phyloP scores from a whole-genome alignment of 2,329 filamentous ascomycete genomes.

The Tolypocladium paradoxum region DNA sequence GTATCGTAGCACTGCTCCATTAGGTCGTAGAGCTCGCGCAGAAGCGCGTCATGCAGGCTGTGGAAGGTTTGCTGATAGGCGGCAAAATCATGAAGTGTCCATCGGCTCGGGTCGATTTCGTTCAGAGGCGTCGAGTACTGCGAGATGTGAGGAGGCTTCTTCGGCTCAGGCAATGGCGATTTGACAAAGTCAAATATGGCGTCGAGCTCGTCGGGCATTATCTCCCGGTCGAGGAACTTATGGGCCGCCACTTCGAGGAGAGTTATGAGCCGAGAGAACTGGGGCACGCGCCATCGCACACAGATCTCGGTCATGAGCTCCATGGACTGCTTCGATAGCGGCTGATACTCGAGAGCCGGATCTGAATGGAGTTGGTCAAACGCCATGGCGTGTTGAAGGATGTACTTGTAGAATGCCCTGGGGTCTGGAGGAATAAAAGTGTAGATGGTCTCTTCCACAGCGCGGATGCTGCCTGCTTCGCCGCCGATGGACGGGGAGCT shows the following conservation, averaged over 20 bases:
- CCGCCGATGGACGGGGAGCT: constrained; percentile 52
- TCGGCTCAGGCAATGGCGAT: constrained; percentile 53
- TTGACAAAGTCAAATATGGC: constrained; percentile 76
- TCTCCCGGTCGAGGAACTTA: constrained; percentile 76
- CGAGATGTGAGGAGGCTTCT: constrained; percentile 48
- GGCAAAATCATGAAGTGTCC: constrained; percentile 59
- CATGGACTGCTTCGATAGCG: constrained; percentile 65
- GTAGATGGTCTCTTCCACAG: constrained; percentile 58
- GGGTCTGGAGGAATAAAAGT: constrained; percentile 85
- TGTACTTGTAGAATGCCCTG: constrained; percentile 70
- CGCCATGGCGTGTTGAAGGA: constrained; percentile 66
- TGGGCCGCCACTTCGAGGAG: constrained; percentile 77
- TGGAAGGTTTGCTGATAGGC: constrained; percentile 66
- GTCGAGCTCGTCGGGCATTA: constrained; percentile 72
- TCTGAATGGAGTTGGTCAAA: constrained; percentile 50
- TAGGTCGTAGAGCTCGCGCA: constrained; percentile 80
- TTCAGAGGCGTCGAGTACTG: constrained; percentile 37
- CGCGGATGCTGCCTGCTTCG: constrained; percentile 37
- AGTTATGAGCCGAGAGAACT: constrained; percentile 66
- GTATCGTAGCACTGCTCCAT: constrained; percentile 79
- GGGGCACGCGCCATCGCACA: constrained; percentile 79
- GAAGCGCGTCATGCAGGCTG: constrained; percentile 66
- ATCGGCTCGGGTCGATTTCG: constrained; percentile 48
- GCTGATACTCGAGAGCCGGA: constrained; percentile 35
- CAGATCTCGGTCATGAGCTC: constrained; percentile 80